Base-by-base conservation (phyloP, 1,284 basidiomycete species). In the Naganishia liquefaciens region DNA sequence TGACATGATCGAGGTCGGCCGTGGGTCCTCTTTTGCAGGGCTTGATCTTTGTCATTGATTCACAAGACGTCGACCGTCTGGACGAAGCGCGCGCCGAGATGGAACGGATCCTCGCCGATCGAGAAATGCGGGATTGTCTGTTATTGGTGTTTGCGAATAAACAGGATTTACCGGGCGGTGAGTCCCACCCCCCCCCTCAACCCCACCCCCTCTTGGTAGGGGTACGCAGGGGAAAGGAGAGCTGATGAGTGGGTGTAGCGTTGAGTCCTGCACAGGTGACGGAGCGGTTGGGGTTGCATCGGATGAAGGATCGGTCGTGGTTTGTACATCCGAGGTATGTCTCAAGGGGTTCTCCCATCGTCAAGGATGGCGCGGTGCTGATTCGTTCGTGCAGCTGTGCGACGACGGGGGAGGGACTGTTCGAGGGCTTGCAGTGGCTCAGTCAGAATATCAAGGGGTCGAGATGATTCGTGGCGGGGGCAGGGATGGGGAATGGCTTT, bases 251-350 rank as follows among this genome's bases (percentile, higher is more conserved):
- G 33, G 33, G 33, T 37, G 33, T n/a, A 93, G 95, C 95, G 42
- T 97, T 99, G 94, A 93, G 93, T 37, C 96, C 95, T 33, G 93
- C 95, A 13, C 95, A 99, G 79, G 93, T 99, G 43, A 99, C 96
- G 10, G 96, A 99, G 80, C 96, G 95, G 79, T 82, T 99, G 46
- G 94, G 93, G 47, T 82, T 99, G 71, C 91, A 97, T 79, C 85
- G 89, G 70, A 95, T 99, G 93, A 87, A 92, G 68, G 94, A 98
- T 76, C 85, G 96, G 70, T 93, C 91, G 77, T 99, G 96, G 96
- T 99, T 96, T 83, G 93, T 96, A 51, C 93, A 97, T 81, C 94
- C 94, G 60, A 94, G 92, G 91, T 93, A 78, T 66, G 87, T 75
- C 23, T 13, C n/a, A n/a, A n/a, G n/a, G n/a, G n/a, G n/a, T n/a